Evolutionary conservation across 352 stramenopile species (phyloP).

Genomic region (Saprolegnia diclina): DNA sequence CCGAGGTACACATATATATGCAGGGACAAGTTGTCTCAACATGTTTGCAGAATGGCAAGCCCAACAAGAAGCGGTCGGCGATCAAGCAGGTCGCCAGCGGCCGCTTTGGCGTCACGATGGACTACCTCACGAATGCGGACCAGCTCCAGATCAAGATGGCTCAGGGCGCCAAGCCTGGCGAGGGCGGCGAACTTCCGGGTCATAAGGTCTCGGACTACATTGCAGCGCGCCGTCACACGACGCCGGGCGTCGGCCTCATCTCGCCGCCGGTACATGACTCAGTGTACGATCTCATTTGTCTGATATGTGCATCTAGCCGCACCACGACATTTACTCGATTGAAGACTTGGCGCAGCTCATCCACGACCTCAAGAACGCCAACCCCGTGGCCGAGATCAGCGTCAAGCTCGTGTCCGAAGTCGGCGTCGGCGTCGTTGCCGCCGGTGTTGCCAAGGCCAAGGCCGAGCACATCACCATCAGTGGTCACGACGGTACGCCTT

Average conservation of each 20-base stretch:
- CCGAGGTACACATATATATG: conserved; percentile 17
- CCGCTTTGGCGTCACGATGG: conserved; percentile 94
- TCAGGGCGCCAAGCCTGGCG: conserved; percentile 94
- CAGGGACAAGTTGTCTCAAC: not conserved
- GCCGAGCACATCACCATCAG: conserved; percentile 95
- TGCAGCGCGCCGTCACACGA: conserved; percentile 93
- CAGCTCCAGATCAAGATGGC: conserved; percentile 99
- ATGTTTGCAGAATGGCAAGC: conserved; percentile 29
- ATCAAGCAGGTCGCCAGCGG: conserved; percentile 96
- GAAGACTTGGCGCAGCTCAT: conserved; percentile 97
- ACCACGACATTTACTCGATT: conserved; percentile 99
- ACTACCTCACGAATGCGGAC: conserved; percentile 96
- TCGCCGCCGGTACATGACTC: conserved; percentile 63
- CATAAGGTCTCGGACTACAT: conserved; percentile 97
- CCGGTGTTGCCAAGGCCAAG: conserved; percentile 85
- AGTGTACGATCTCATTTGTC: not conserved
- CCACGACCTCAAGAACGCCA: conserved; percentile 96
- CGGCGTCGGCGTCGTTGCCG: conserved; percentile 93
- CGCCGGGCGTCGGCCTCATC: conserved; percentile 93
- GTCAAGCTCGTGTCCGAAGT: conserved; percentile 97
- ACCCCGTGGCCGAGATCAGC: conserved; percentile 89
- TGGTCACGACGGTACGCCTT: conserved; percentile 77
- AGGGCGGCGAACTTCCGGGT: conserved; percentile 95
- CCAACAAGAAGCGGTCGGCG: conserved; percentile 72
- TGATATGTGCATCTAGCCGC: conserved; percentile 39